phyloP scores from a whole-genome alignment of 139 green algal species.

The Chlamydomonas eustigma region DNA sequence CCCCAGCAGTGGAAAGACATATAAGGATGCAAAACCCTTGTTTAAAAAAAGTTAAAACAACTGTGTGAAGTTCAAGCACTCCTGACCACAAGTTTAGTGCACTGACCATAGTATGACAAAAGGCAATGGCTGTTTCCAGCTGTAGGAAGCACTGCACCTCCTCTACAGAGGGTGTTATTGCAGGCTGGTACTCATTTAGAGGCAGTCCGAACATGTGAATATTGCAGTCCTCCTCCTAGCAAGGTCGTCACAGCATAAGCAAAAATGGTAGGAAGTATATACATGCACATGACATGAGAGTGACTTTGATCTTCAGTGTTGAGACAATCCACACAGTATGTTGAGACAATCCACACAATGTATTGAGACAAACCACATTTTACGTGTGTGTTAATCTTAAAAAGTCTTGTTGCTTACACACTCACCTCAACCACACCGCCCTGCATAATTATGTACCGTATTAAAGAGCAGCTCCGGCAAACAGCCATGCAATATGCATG shows the following conservation, averaged over 20 bases:
- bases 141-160: not conserved
- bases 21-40: too few species aligned
- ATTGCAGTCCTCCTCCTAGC: not conserved
- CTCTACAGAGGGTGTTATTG: not conserved
- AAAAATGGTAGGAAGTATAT: not conserved
- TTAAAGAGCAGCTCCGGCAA: conserved; percentile 38
- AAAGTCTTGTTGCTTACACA: too few species aligned
- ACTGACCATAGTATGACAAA: conserved; percentile 4
- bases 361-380: too few species aligned
- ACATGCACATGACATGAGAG: too few species aligned
- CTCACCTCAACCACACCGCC: conserved; percentile 69
- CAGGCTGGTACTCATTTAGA: not conserved
- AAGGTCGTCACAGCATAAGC: not conserved
- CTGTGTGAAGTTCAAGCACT: too few species aligned
- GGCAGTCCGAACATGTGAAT: conserved; percentile 12
- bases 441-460: conserved; percentile 55
- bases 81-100: too few species aligned
- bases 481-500: conserved; percentile 60
- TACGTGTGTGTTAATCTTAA: too few species aligned
- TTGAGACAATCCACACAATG: too few species aligned
- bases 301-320: too few species aligned
- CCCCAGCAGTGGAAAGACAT: too few species aligned
- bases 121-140: conserved; percentile 9
- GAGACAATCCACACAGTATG: too few species aligned
- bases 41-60: too few species aligned